A percentile compares a stretch with the other conserved stretches of the same genome.
Evolutionary conservation across 768 basidiomycete species (phyloP).

Genomic region (Fistulinella prunicolor): DNA sequence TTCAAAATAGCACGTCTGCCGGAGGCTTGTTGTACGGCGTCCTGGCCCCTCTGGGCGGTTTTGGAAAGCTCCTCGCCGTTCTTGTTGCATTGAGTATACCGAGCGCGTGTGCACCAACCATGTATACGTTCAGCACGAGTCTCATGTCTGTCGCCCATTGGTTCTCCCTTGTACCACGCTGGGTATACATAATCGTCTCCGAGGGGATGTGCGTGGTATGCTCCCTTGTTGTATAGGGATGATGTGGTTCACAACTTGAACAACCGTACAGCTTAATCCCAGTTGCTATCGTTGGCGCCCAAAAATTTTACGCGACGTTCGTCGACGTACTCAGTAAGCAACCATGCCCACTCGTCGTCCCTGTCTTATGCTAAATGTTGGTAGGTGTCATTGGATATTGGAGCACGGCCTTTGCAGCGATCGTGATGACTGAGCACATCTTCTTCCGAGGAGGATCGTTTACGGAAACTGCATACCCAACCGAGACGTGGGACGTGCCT

Average conservation of each 20-base stretch:
- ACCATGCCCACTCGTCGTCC: neutral
- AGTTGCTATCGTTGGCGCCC: constrained; percentile 46
- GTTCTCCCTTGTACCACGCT: constrained; percentile 41
- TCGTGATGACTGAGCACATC: constrained; percentile 43
- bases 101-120: constrained; percentile 55
- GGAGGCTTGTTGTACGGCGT: constrained; percentile 44
- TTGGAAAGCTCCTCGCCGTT: constrained; percentile 47
- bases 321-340: constrained; percentile 39
- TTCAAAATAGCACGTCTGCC: constrained; percentile 40
- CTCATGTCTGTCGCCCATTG: constrained; percentile 37
- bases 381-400: constrained; percentile 47
- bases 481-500: constrained; percentile 36
- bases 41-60: constrained; percentile 38
- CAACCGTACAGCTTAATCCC: constrained; percentile 39
- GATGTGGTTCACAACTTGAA: neutral
- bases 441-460: constrained; percentile 40
- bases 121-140: constrained; percentile 53
- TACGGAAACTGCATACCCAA: constrained; percentile 34
- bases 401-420: constrained; percentile 35
- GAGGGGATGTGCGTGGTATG: constrained; percentile 38
- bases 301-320: constrained; percentile 43
- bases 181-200: constrained; percentile 45
- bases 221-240: neutral
- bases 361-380: constrained; percentile 15
- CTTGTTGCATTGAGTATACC: constrained; percentile 52